Evolutionary conservation across 2,329 filamentous ascomycete genomes (phyloP).

Genomic region (Colletotrichum sp.): DNA sequence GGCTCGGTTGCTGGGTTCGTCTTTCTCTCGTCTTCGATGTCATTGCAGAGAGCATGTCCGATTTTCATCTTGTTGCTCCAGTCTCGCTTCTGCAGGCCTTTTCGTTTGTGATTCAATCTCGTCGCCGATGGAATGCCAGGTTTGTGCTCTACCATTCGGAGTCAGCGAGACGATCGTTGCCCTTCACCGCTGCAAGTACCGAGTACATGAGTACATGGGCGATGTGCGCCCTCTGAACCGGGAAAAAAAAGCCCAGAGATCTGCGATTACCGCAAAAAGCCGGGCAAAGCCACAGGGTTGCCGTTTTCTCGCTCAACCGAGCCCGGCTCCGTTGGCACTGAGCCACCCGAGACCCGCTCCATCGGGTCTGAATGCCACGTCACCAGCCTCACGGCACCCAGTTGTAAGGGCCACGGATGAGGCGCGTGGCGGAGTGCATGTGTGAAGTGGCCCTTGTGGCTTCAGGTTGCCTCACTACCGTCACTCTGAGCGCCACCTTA

Average conservation of each 20-base stretch:
- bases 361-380: conserved; percentile 19
- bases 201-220: background rate
- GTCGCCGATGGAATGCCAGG: background rate
- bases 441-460: background rate
- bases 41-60: background rate
- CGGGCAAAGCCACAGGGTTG: conserved; percentile 8
- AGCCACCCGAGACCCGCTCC: conserved; percentile 15
- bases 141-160: background rate
- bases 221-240: background rate
- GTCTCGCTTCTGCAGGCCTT: background rate
- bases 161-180: conserved; percentile 18
- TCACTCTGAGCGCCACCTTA: conserved; percentile 9
- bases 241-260: conserved; percentile 5
- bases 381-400: conserved; percentile 21
- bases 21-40: background rate
- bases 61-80: background rate
- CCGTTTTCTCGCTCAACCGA: background rate
- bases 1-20: background rate
- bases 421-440: conserved; percentile 24
- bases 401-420: conserved; percentile 7
- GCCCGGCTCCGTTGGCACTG: background rate
- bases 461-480: conserved; percentile 16
- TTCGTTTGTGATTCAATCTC: background rate
- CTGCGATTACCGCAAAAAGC: conserved; percentile 4
- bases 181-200: conserved; percentile 16